These are phyloP conservation scores for Fusarium nodosum DNA, from an alignment of 2,329 filamentous ascomycete genomes.

Conservation along the genomic window DNA sequence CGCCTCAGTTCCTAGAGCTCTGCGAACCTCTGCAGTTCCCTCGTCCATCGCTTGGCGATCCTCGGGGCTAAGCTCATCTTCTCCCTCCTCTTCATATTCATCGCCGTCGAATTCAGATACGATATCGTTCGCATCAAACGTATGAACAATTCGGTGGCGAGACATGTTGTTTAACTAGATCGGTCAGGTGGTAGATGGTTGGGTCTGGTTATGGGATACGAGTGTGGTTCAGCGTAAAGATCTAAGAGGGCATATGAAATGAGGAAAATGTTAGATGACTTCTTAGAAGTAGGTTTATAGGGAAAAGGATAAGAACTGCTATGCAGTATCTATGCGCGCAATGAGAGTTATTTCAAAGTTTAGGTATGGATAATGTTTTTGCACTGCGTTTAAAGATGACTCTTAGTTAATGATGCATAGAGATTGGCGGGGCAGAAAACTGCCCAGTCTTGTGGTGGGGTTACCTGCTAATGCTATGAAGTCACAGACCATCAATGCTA, in stretches of 20 bases:
- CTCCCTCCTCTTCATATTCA: conserved; percentile 61
- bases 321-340: background rate
- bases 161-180: conserved; percentile 40
- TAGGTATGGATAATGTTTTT: background rate
- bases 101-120: conserved; percentile 65
- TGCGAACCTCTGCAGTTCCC: conserved; percentile 75
- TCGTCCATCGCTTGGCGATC: conserved; percentile 68
- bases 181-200: conserved; percentile 6
- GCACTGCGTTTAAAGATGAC: background rate
- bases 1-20: conserved; percentile 71
- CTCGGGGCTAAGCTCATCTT: conserved; percentile 63
- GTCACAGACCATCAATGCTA: conserved; percentile 27
- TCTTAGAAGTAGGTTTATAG: background rate
- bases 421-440: conserved; percentile 37
- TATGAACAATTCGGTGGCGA: conserved; percentile 51
- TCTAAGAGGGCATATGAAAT: background rate
- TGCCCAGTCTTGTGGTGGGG: conserved; percentile 43
- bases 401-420: too few relatives aligned
- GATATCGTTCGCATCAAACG: conserved; percentile 63
- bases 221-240: conserved; percentile 6
- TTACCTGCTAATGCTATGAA: conserved; percentile 38
- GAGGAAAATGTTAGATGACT: background rate
- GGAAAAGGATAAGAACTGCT: background rate
- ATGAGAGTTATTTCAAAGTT: background rate
- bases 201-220: background rate